Evolutionary conservation across 345 rosid genomes (phyloP), one percentile per base, ranked within the genome.

Genomic region (Noccaea bulbosa): DNA sequence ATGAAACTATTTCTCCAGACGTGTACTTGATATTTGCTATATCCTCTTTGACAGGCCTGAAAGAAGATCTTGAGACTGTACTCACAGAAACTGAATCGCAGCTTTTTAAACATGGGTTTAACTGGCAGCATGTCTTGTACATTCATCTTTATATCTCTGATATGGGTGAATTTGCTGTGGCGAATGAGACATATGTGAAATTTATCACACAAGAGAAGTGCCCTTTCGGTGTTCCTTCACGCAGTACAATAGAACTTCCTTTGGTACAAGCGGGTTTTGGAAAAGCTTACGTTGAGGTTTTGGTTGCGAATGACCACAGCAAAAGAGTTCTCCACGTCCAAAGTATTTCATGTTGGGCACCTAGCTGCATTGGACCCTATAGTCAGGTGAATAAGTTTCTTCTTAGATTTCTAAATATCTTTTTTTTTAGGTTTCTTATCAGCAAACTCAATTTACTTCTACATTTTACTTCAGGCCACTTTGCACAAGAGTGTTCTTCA

Each of bases 291-390:
- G 40, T 91, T 30, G 98, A 94, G 82, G 92, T 91, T 73, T 81
- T 94, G 43, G 93, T 87, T 44, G 83, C 89, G 14, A 82, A 80
- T 68, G 84, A 86, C 65, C 83, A 77, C 49, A 84, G 86, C 83
- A 89, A 91, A 83, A 89, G 80, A 67, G 99, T 89, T 75, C 85
- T 91, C 76, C 99, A 94, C 73, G 99, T 94, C 5, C 98, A 91
- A 65, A 94, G 98, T 76, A 91, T 91, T 58, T 94, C 99, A 41
- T 83, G 84, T 58, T 94, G 99, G 99, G 99, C 99, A 62, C 99
- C 99, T 40, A 89, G 99, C 79, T 91, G 99, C 87, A 94, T 94
- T 43, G 99, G 99, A 65, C 99, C 99, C 58, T 94, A 91, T 69
- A 91, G 99, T 77, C 99, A 94, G 95, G 99, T 89, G 77, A 45